Base-by-base conservation (phyloP, 352 stramenopile species). In the Pythium scleroteichum region DNA sequence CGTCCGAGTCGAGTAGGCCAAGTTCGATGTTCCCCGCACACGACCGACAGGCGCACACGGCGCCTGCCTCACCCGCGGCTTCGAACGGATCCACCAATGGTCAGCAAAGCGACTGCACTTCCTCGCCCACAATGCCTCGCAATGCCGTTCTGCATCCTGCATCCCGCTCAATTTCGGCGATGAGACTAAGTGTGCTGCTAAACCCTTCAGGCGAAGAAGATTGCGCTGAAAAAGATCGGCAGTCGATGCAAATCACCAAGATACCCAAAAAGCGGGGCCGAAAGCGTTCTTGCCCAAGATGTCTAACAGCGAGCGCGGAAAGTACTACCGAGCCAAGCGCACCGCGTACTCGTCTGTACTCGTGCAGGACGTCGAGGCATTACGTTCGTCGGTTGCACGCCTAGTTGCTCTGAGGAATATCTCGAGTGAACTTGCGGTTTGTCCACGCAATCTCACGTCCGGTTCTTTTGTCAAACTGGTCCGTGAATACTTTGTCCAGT, bases 401-500 rank as follows among this genome's bases (percentile, higher is more conserved):
- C 70, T 90, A 24, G 61, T 71, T 32, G 57, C 69, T 26, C 64
- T 74, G 32, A 64, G 60, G 46, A 54, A 32, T 23, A 62, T 70
- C 51, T 56, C 44, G 19, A 49, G 64, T 55, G 62, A 68, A 44
- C 62, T 68, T 1, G 24, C 59, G 2, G 33, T 66, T 47, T 56
- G 45, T 47, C 56, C 54, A 24, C 55, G 55, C n/a, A 53, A 17
- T 42, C 49, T 46, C 29, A 62, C 14, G 40, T 56, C 29, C 14
- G 55, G 44, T 20, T 72, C 72, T 16, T 65, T 85, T 13, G 68
- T 71, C 45, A 72, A 46, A 27, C 61, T 85, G 20, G 76, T 87
- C 49, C 69, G 64, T 45, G 77, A 89, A 56, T 89, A 89, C 65
- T 87, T 87, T 44, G 69, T 65, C 16, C 69, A 83, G 47, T 89